Evolutionary conservation across 2,329 filamentous ascomycete genomes (phyloP), one percentile per base, ranked within the genome.

Genomic region (Diaporthe nobilis): DNA sequence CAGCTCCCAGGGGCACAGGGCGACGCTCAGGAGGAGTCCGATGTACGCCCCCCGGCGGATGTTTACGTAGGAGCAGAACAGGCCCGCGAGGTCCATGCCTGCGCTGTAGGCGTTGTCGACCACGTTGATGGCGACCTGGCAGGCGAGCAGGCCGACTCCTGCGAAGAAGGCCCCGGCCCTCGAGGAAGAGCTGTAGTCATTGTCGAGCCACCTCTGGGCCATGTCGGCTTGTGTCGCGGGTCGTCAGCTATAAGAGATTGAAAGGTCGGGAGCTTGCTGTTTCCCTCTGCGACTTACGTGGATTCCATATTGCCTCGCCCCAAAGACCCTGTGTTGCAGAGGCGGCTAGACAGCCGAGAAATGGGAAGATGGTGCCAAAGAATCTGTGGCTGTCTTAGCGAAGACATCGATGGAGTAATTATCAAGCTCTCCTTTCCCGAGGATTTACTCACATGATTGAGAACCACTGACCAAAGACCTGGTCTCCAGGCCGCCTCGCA

Each of bases 41-140:
- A 91, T 53, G 63, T 68, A 68, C 9, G 85, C 85, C 1, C 90
- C 90, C 2, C 90, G 86, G 6, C 89, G 83, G 75, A 91, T 91
- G 79, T 90, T 90, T 81, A 92, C 86, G 77, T 87, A 90, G 55
- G 83, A 84, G 0, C 89, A 88, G 75, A 86, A 87, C 0, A 90
- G 80, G 1, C 86, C 87, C 0, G 89, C 86, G 67, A 91, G 82
- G 78, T 91, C 90, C 84, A 91, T 90, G 8, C 89, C 90, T 3
- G 85, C 84, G 0, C 86, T 86, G 77, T 89, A 85, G 1, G 85
- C 84, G 78, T 90, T 90, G 71, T 87, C 83, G 53, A 88, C 83
- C 13, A 84, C 82, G 77, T 86, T 85, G 77, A 87, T 85, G 7
- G 85, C 86, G 31, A 89, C 81, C 77, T 88, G 86, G 15, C 83